A percentile compares a stretch with the other conserved stretches of the same genome.
phyloP scores from a whole-genome alignment of 192 early-diverging fungal genomes.

The Podila clonocystis region DNA sequence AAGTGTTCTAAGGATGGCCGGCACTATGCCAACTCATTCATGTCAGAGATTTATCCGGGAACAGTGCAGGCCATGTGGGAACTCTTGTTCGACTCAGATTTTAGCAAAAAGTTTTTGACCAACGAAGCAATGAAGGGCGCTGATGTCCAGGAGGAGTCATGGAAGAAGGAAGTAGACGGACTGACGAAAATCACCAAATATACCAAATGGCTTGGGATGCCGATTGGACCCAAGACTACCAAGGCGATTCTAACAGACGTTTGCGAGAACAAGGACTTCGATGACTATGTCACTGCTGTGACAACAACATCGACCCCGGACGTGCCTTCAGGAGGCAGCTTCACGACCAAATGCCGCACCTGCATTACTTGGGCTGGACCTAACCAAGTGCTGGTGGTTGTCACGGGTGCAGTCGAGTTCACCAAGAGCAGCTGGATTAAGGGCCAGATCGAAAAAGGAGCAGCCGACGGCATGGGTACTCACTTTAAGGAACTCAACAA shows the following conservation, averaged over 20 bases:
- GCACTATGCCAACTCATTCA: conserved; percentile 56
- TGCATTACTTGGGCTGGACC: conserved; percentile 64
- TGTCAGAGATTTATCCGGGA: conserved; percentile 58
- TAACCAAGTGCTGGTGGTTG: conserved; percentile 55
- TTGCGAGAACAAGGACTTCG: conserved; percentile 56
- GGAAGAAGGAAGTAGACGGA: conserved; percentile 19
- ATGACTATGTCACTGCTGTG: conserved; percentile 56
- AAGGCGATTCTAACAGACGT: conserved; percentile 63
- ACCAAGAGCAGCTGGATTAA: conserved; percentile 65
- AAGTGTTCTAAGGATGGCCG: conserved; percentile 54
- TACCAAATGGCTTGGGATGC: conserved; percentile 24
- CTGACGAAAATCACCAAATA: conserved; percentile 33
- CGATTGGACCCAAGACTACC: conserved; percentile 63
- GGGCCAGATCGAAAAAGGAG: conserved; percentile 53
- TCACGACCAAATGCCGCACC: conserved; percentile 61
- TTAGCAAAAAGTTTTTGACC: conserved; percentile 54
- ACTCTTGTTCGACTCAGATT: conserved; percentile 61
- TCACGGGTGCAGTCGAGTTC: conserved; percentile 61
- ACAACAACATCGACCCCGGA: conserved; percentile 66
- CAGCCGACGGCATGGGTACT: conserved; percentile 32
- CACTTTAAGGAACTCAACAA: conserved; percentile 36
- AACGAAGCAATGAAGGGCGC: conserved; percentile 58
- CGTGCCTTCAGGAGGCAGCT: conserved; percentile 64
- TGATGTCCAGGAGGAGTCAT: conserved; percentile 47
- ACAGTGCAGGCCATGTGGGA: conserved; percentile 61